phyloP scores from a whole-genome alignment of 305 asterid species.

The Lippia alba region DNA sequence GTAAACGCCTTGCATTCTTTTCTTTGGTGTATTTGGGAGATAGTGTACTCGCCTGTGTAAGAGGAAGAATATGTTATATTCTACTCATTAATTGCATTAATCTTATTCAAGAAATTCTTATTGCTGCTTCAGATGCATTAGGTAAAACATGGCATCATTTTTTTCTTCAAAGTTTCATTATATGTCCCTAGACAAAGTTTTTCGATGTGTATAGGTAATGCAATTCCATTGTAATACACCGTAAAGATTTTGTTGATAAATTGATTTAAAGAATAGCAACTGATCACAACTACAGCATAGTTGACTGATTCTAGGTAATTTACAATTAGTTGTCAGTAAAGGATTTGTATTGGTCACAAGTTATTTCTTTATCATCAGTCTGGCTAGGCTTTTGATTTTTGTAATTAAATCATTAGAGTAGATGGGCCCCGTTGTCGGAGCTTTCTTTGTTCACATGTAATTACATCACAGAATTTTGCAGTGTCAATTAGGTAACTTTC shows the following conservation, averaged over 20 bases:
- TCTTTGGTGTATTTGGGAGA: no score
- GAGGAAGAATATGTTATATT: no score
- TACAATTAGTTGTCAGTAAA: not conserved
- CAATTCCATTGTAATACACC: not conserved
- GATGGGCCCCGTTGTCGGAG: constrained; percentile 1
- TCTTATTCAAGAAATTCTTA: not conserved
- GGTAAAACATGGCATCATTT: constrained; percentile 5
- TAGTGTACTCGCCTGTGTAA: no score
- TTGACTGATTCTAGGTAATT: not conserved
- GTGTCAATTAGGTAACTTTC: not conserved
- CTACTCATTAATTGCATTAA: not conserved
- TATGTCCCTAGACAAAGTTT: not conserved
- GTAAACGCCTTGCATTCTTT: no score
- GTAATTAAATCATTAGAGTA: no score
- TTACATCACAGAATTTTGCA: not conserved
- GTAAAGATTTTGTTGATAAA: not conserved
- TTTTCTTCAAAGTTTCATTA: not conserved
- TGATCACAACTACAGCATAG: not conserved
- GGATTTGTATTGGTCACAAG: not conserved
- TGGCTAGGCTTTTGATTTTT: not conserved
- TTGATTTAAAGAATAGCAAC: no score
- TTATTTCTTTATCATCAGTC: not conserved
- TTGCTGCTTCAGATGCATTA: constrained; percentile 8
- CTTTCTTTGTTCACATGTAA: not conserved
- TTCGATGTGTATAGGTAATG: not conserved